Base-by-base conservation (phyloP, 2,329 filamentous ascomycete species). In the Colletotrichum truncatum region DNA sequence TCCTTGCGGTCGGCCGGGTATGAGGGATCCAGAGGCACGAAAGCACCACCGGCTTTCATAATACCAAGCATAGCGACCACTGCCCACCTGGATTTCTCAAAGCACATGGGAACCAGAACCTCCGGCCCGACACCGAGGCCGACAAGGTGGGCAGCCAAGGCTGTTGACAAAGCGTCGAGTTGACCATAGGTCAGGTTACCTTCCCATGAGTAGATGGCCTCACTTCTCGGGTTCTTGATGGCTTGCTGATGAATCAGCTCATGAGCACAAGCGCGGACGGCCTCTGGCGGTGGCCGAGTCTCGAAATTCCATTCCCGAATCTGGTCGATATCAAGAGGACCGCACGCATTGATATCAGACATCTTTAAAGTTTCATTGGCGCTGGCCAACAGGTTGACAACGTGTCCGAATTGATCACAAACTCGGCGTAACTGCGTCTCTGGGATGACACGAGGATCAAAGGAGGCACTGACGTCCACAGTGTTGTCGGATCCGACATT, bases 171-270 rank as follows among this genome's bases (percentile, higher is more conserved):
- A 10, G 9, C 12, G 18, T 56, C 52, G 21, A 78, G 63, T 46
- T 76, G 63, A 21, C 55, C 64, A 51, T 77, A 75, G 2, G 74
- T 74, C 11, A 77, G 30, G 10, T 68, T 51, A 8, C 72, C 72
- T 60, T 78, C 76, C 72, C 73, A 67, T 53, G 72, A 59, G 58
- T 45, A 65, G 43, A 77, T 21, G 68, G 73, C 72, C 63, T 69
- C 12, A n/a, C 5, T 39, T 57, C 9, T 14, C 7, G 49, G 30
- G 12, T 4, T 53, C 72, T 28, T 56, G 36, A 25, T n/a, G 21
- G 21, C 41, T 14, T 25, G 21, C 21, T 14, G 21, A 2, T 11
- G 12, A n/a, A 52, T 34, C 9, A 52, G 12, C 8, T 52, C 48
- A n/a, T 52, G 48, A 16, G 12, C 14, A 21, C 48, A 52, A 12